A percentile compares a stretch with the other conserved stretches of the same genome.
Evolutionary conservation across 768 basidiomycete genomes (phyloP).

Genomic region (Pholiota conissans): DNA sequence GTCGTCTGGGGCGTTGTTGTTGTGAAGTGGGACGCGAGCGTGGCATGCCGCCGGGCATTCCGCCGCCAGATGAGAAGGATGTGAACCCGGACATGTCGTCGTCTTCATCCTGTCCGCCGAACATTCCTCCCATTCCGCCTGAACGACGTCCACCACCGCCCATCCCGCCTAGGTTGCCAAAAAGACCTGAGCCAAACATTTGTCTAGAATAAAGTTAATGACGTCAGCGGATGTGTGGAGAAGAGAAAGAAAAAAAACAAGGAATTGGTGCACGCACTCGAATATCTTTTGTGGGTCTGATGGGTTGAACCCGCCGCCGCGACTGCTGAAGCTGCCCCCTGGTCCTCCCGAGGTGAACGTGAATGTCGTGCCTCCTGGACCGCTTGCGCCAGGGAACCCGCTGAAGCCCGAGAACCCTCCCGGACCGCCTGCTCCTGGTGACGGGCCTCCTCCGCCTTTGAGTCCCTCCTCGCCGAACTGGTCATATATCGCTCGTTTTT

Average conservation of each 20-base stretch:
- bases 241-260: too few relatives aligned
- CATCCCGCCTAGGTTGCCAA: constrained; percentile 39
- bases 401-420: constrained; percentile 43
- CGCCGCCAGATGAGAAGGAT: constrained; percentile 31
- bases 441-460: constrained; percentile 64
- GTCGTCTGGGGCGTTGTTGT: constrained; percentile 21
- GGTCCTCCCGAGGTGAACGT: constrained; percentile 54
- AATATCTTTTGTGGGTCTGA: constrained; percentile 87
- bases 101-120: constrained; percentile 39
- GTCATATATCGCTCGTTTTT: constrained; percentile 86
- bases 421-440: constrained; percentile 48
- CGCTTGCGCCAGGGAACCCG: constrained; percentile 39
- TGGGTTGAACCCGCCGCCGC: constrained; percentile 57
- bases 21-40: constrained; percentile 21
- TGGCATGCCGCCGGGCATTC: constrained; percentile 62
- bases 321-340: constrained; percentile 36
- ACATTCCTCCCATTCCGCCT: constrained; percentile 36
- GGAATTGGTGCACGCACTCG: too few relatives aligned
- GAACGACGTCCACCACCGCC: constrained; percentile 11
- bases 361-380: constrained; percentile 48
- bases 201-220: constrained; percentile 37
- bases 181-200: constrained; percentile 48
- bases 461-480: constrained; percentile 95
- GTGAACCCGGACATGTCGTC: constrained; percentile 46
- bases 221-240: too few relatives aligned